Evolutionary conservation across 1,139 yeast genomes (phyloP).

Genomic region (Sugiyamaella sp.): DNA sequence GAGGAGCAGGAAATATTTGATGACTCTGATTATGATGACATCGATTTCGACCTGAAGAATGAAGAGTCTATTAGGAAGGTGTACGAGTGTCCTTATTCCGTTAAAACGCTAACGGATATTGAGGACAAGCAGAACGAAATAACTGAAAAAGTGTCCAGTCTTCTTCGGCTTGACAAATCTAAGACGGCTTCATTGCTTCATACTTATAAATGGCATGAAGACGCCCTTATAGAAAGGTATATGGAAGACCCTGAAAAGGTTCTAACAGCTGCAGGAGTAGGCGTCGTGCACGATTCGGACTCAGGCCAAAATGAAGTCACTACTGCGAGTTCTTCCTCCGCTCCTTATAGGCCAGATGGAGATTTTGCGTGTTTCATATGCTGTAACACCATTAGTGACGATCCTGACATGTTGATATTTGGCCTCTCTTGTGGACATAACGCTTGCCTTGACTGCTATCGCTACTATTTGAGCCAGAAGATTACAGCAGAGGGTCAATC

Average conservation of each 20-base stretch:
- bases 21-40: constrained; percentile 17
- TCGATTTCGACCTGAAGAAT: constrained; percentile 13
- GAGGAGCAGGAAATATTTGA: constrained; percentile 22
- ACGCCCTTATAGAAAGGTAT: constrained; percentile 66
- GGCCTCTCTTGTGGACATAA: constrained; percentile 68
- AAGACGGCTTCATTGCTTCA: constrained; percentile 60
- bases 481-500: constrained; percentile 56
- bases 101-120: constrained; percentile 38
- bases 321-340: constrained; percentile 1
- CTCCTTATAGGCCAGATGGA: constrained; percentile 10
- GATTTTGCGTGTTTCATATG: constrained; percentile 65
- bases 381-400: constrained; percentile 52
- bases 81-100: constrained; percentile 37
- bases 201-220: constrained; percentile 72
- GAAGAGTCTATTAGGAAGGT: constrained; percentile 29
- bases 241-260: constrained; percentile 56
- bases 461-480: constrained; percentile 56
- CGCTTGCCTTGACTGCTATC: constrained; percentile 70
- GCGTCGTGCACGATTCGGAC: constrained; percentile 26
- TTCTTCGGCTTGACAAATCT: constrained; percentile 45
- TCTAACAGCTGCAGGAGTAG: constrained; percentile 54
- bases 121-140: constrained; percentile 35
- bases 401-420: constrained; percentile 47
- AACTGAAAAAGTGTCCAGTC: constrained; percentile 38
- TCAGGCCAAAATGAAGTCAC: constrained; percentile 4